These are phyloP conservation scores for Parascedosporium putredinis DNA, from an alignment of 2,329 filamentous ascomycete species.

Conservation along the genomic window DNA sequence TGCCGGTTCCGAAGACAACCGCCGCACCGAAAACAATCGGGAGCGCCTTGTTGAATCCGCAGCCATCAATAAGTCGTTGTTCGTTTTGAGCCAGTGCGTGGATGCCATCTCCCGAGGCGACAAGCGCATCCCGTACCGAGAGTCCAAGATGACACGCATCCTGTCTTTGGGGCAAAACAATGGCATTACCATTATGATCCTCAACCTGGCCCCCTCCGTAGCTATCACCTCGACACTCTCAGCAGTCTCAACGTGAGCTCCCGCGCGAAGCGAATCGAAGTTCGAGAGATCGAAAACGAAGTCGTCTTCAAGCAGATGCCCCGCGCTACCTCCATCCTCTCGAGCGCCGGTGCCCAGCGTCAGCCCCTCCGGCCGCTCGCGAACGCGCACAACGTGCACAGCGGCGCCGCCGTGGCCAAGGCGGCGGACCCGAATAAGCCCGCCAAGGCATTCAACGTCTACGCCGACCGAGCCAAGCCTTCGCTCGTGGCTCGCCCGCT, in stretches of 20 bases:
- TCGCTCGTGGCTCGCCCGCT: constrained; percentile 21
- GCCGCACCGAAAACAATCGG: constrained; percentile 85
- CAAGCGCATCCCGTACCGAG: constrained; percentile 78
- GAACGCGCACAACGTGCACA: constrained; percentile 66
- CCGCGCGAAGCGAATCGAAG: constrained; percentile 89
- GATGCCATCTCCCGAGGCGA: constrained; percentile 76
- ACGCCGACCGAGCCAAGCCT: constrained; percentile 59
- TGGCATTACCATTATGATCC: constrained; percentile 90
- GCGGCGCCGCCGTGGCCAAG: constrained; percentile 33
- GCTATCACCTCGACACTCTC: constrained; percentile 86
- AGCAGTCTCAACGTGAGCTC: constrained; percentile 94
- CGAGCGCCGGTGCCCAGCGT: constrained; percentile 37
- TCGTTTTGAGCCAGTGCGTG: constrained; percentile 88
- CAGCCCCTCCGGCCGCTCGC: constrained; percentile 73
- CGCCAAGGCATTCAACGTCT: constrained; percentile 77
- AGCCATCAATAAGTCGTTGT: constrained; percentile 94
- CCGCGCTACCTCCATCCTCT: constrained; percentile 33
- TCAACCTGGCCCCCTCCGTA: constrained; percentile 83
- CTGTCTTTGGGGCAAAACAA: constrained; percentile 88
- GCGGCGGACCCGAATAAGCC: constrained; percentile 54
- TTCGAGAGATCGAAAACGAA: constrained; percentile 91
- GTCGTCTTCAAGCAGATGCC: constrained; percentile 73
- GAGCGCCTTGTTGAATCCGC: constrained; percentile 90
- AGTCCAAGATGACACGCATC: constrained; percentile 96
- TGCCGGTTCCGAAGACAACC: constrained; percentile 91